Conservation (phyloP, 1,284 basidiomycete species). For the Afroboletus lepidellus region DNA sequence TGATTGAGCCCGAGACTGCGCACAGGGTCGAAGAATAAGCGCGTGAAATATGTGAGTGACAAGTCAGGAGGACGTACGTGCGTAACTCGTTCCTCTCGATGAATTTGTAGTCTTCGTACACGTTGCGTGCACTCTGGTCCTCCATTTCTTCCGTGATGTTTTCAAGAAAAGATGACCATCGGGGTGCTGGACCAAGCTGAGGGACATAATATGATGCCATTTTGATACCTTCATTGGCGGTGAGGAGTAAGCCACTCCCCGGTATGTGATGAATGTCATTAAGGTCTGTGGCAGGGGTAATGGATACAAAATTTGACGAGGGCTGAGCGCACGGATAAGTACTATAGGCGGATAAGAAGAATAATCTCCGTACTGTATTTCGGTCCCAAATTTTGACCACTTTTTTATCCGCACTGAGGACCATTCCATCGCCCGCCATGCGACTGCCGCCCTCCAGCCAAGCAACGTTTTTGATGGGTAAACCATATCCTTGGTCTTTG, state of each 20-base stretch:
- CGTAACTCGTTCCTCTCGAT: constrained; percentile 86
- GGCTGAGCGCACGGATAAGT: constrained; percentile 48
- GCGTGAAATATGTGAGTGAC: not conserved
- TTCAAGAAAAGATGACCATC: constrained; percentile 97
- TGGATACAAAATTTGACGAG: constrained; percentile 86
- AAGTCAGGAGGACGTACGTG: constrained; percentile 51
- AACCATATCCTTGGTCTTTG: constrained; percentile 97
- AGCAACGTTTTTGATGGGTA: constrained; percentile 82
- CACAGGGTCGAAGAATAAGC: constrained; percentile 11
- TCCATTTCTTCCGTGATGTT: constrained; percentile 98
- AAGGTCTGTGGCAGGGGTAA: constrained; percentile 86
- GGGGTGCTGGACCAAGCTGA: constrained; percentile 92
- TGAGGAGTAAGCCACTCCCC: constrained; percentile 80
- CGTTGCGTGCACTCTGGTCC: constrained; percentile 72
- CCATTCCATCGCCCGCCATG: constrained; percentile 84
- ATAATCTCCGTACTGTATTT: constrained; percentile 61
- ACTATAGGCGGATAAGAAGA: constrained; percentile 1
- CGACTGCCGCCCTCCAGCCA: constrained; percentile 89
- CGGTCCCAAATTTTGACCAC: constrained; percentile 96
- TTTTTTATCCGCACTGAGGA: constrained; percentile 89
- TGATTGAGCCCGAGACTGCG: constrained; percentile 86
- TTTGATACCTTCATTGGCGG: constrained; percentile 90
- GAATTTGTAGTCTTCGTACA: constrained; percentile 98
- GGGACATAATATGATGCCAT: constrained; percentile 94
- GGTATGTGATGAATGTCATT: constrained; percentile 90